Evolutionary conservation across 108 stramenopile genomes (phyloP), one percentile per base, ranked within the genome.

Genomic region (Skeletonema tropicum): DNA sequence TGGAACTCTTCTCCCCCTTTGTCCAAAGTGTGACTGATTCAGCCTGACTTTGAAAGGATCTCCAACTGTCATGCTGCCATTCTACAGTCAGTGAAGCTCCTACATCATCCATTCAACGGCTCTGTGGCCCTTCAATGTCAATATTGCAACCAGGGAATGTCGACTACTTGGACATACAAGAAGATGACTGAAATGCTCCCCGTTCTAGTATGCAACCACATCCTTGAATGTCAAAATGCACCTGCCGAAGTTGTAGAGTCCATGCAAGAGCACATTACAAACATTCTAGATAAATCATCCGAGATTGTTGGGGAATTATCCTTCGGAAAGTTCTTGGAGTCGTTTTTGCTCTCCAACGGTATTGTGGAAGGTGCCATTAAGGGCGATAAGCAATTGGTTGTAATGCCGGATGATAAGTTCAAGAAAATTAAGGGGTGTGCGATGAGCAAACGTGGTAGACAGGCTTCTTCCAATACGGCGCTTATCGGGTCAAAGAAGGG

Each of bases 1-100:
- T 52, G 12, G 35, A 17, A 39, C 73, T 73, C 13, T 73, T 73
- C 48, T 73, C 73, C 31, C 73, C 73, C 21, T 39, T 73, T 19
- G 55, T 73, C 13, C 26, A 15, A 29, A 63, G 64, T 15, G 36
- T 14, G 4, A 8, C 68, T 6, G 68, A 73, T 55, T 73, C 48
- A 5, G 13, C 48, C 31, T n/a, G 21, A 55, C 36, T 63, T 32
- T 32, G 48, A n/a, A 3, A 26, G 65, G 38, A 5, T 63, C 57
- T 70, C 73, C 46, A 39, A 57, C 25, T 73, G 64, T 26, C 62
- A 73, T n/a, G 33, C 48, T 9, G 46, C 31, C 57, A 38, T 73
- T 3, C 73, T 73, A 12, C n/a, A 57, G 64, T 64, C 64, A 0
- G 13, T 73, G 25, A 62, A 58, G 21, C 73, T 73, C 6, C 21